phyloP scores from a whole-genome alignment of 768 basidiomycete genomes.

The Leccinellum luteum region DNA sequence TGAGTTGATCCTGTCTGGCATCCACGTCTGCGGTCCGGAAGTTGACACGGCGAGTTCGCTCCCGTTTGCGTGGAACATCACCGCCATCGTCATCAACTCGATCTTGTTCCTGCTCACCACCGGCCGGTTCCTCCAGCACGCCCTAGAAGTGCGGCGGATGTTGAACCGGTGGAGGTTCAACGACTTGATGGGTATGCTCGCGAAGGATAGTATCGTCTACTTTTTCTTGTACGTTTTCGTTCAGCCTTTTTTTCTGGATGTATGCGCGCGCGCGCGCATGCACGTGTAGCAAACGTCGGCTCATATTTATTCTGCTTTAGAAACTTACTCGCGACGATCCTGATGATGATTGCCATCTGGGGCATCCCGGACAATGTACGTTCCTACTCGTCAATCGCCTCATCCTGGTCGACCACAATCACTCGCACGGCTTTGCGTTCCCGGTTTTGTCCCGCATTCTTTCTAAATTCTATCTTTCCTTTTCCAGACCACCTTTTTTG shows the following conservation, averaged over 20 bases:
- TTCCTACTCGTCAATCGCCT: not conserved
- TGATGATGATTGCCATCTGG: slow-evolving; percentile 18
- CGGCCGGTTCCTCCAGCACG: slow-evolving; percentile 14
- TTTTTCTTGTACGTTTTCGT: slow-evolving; percentile 16
- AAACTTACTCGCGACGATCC: slow-evolving; percentile 13
- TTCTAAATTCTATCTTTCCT: not conserved
- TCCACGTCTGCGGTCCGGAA: slow-evolving; percentile 11
- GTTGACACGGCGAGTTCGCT: slow-evolving; percentile 2
- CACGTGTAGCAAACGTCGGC: not conserved
- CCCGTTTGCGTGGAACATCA: slow-evolving; percentile 17
- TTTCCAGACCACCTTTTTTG: slow-evolving; percentile 3
- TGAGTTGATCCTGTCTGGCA: slow-evolving; percentile 17
- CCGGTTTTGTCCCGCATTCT: not conserved
- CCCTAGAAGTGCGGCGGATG: slow-evolving; percentile 5
- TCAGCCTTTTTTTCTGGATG: not conserved
- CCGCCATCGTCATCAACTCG: slow-evolving; percentile 5
- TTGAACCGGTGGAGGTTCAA: slow-evolving; percentile 6
- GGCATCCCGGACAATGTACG: slow-evolving; percentile 11
- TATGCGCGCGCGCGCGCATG: not conserved
- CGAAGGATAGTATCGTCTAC: slow-evolving; percentile 18
- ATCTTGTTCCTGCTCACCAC: slow-evolving; percentile 16
- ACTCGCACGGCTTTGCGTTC: not conserved
- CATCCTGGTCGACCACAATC: not conserved
- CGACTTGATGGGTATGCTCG: slow-evolving; percentile 17
- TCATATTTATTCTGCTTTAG: not conserved